phyloP scores from a whole-genome alignment of 2,329 filamentous ascomycete species.

The Diaporthe sp. region DNA sequence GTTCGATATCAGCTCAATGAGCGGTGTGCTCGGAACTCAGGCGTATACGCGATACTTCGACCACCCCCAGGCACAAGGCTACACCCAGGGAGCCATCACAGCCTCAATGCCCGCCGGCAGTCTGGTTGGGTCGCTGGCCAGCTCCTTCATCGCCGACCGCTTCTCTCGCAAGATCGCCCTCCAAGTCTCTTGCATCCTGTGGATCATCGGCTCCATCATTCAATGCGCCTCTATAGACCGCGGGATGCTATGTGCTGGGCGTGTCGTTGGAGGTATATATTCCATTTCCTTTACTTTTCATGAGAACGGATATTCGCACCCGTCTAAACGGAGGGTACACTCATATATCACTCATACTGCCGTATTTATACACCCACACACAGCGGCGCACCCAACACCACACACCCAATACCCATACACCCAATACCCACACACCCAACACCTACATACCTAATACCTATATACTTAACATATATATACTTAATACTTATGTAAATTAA shows the following conservation, averaged over 20 bases:
- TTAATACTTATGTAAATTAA: too few species aligned
- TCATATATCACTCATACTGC: too few species aligned
- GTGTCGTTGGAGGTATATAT: constrained; percentile 62
- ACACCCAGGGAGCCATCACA: constrained; percentile 78
- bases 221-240: constrained; percentile 75
- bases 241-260: constrained; percentile 79
- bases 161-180: constrained; percentile 64
- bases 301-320: too few species aligned
- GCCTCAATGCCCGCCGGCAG: constrained; percentile 82
- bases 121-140: constrained; percentile 68
- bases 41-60: constrained; percentile 81
- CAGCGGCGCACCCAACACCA: too few species aligned
- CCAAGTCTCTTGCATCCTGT: constrained; percentile 63
- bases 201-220: constrained; percentile 66
- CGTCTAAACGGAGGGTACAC: too few species aligned
- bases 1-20: too few species aligned
- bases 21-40: constrained; percentile 73
- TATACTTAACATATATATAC: too few species aligned
- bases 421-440: too few species aligned
- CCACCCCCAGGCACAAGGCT: constrained; percentile 53
- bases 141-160: constrained; percentile 64
- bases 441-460: too few species aligned
- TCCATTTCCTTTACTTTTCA: too few species aligned
- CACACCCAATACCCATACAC: too few species aligned
- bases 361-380: too few species aligned